Evolutionary conservation across 257 asterid genomes (phyloP), one percentile per base, ranked within the genome.

Genomic region (Scutellaria barbata): DNA sequence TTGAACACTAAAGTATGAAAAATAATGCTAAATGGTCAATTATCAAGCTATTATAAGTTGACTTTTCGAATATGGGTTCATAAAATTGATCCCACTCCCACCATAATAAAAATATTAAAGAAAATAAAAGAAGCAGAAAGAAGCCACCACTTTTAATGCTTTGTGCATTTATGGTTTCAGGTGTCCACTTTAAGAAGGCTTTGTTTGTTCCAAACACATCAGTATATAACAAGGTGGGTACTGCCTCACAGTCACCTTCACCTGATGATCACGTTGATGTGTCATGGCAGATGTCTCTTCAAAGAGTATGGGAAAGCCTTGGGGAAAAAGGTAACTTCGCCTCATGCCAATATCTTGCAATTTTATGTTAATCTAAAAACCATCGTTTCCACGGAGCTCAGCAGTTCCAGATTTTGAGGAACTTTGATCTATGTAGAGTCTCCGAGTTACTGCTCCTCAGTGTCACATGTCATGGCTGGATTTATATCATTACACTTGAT

Each of bases 261-360:
- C 63, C 81, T 53, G 95, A 85, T 74, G 67, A 85, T 77, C 95
- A 91, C 72, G 88, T 87, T 74, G 96, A 95, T 85, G 71, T 95
- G 68, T 86, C 98, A 16, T 95, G 97, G 97, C 99, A 95, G 85
- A 65, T 88, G 75, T 83, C 87, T 62, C 97, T 92, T 74, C 99
- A 89, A 82, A 84, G 76, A 83, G 43, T 85, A 80, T 95, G 98
- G 98, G 96, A 95, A 82, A 84, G 84, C 83, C 85, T 35, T 39
- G 94, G 77, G 47, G 92, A 83, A 78, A 85, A 78, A 81, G 96
- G 98, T 90, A 66, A 55, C 45, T 20, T 43, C 59, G 59, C 69
- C 55, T 54, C 45, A 59, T 39, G 50, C n/a, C 40, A n/a, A 8
- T 30, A 7, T 46, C 9, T 33, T 20, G 58, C 46, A 30, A 5